phyloP scores from a whole-genome alignment of 768 basidiomycete genomes.

The Lentinula sp. region DNA sequence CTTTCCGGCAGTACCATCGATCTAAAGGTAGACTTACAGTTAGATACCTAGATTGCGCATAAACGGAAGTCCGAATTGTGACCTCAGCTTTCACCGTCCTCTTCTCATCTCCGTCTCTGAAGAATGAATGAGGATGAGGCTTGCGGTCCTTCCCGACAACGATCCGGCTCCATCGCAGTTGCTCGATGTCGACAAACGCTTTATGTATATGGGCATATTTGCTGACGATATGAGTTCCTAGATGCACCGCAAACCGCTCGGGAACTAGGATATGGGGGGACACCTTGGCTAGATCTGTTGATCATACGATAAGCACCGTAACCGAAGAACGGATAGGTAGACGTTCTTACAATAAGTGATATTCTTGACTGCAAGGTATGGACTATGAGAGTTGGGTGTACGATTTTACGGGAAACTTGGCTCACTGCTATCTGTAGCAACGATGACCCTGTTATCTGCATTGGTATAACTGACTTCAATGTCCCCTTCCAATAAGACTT shows the following conservation, averaged over 20 bases:
- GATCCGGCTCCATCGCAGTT: slow-evolving; percentile 83
- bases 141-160: slow-evolving; percentile 34
- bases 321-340: not conserved
- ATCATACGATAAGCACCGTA: not conserved
- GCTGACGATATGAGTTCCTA: slow-evolving; percentile 76
- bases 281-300: slow-evolving; percentile 74
- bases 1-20: slow-evolving; percentile 63
- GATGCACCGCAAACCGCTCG: slow-evolving; percentile 82
- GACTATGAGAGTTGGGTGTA: not conserved
- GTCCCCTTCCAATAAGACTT: slow-evolving; percentile 75
- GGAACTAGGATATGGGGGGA: slow-evolving; percentile 83
- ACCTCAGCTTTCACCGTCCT: slow-evolving; percentile 57
- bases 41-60: not conserved
- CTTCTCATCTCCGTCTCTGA: slow-evolving; percentile 89
- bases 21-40: slow-evolving; percentile 22
- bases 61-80: slow-evolving; percentile 8
- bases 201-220: slow-evolving; percentile 75
- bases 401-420: slow-evolving; percentile 8
- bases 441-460: slow-evolving; percentile 83
- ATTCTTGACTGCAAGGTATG: slow-evolving; percentile 48
- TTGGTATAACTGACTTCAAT: slow-evolving; percentile 80
- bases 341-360: slow-evolving; percentile 49
- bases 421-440: slow-evolving; percentile 90
- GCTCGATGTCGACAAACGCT: slow-evolving; percentile 65
- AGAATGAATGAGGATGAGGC: slow-evolving; percentile 75